Evolutionary conservation across 2,329 filamentous ascomycete genomes (phyloP).

Genomic region (Rutstroemia sydowiana): DNA sequence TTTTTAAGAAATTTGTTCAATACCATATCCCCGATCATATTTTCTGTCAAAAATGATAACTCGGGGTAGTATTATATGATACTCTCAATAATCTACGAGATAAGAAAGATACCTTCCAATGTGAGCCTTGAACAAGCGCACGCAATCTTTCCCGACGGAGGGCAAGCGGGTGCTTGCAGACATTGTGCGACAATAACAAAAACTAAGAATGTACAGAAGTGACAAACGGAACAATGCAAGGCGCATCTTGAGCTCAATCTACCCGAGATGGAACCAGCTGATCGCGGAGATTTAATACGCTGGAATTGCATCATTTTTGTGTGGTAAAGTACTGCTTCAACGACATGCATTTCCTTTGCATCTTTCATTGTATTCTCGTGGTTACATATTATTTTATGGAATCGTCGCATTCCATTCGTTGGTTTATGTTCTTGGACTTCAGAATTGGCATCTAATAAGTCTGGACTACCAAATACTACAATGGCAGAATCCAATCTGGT

Average conservation of each 20-base stretch:
- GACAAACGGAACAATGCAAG: background rate
- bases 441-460: background rate
- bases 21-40: too few species aligned
- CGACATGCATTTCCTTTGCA: conserved; percentile 5
- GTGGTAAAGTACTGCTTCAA: background rate
- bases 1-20: background rate
- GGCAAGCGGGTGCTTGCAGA: conserved; percentile 5
- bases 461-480: background rate
- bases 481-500: background rate
- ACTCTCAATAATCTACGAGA: background rate
- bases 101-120: conserved; percentile 2
- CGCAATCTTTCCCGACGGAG: background rate
- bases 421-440: conserved; percentile 1
- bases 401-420: background rate
- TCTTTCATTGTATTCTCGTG: conserved; percentile 6
- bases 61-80: too few species aligned
- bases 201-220: background rate
- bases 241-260: background rate
- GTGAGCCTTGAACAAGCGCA: background rate
- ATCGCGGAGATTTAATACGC: conserved; percentile 2
- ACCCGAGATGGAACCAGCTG: conserved; percentile 10
- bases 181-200: background rate
- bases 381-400: background rate
- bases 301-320: background rate
- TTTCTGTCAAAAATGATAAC: too few species aligned